Conservation (phyloP, 2,329 filamentous ascomycete genomes). For the Penicillium hordei region DNA sequence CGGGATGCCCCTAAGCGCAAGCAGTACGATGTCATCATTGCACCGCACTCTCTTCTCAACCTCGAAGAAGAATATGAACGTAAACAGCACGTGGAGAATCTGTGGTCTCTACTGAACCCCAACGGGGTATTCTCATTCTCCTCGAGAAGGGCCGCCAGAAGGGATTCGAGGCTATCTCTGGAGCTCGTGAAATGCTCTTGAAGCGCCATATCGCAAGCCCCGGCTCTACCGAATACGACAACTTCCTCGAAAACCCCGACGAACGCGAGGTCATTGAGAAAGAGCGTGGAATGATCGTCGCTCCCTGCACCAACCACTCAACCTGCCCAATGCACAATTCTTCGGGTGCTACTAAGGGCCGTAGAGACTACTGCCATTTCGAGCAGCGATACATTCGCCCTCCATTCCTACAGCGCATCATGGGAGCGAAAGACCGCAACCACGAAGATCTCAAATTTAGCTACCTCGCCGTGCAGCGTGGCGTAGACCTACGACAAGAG, state of each 20-base stretch:
- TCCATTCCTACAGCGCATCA: constrained; percentile 72
- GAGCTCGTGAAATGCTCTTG: constrained; percentile 75
- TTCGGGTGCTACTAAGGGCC: constrained; percentile 67
- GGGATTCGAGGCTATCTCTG: constrained; percentile 89
- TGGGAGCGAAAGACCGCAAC: constrained; percentile 67
- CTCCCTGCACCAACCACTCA: constrained; percentile 79
- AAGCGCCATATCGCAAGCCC: constrained; percentile 69
- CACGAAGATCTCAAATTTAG: constrained; percentile 90
- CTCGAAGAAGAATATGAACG: constrained; percentile 74
- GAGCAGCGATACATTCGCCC: constrained; percentile 85
- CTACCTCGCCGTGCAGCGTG: constrained; percentile 82
- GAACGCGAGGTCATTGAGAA: constrained; percentile 42
- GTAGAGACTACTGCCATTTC: constrained; percentile 91
- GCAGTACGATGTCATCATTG: constrained; percentile 84
- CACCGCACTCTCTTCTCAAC: constrained; percentile 77
- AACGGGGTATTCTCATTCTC: constrained; percentile 83
- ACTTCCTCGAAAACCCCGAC: constrained; percentile 34
- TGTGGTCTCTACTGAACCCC: constrained; percentile 83
- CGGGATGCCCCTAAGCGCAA: constrained; percentile 62
- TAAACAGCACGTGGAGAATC: constrained; percentile 76
- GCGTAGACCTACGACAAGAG: constrained; percentile 57
- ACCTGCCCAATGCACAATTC: constrained; percentile 84
- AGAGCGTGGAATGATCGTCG: constrained; percentile 62
- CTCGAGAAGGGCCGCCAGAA: constrained; percentile 88
- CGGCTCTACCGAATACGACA: constrained; percentile 46